A percentile compares a stretch with the other conserved stretches of the same genome.
These are phyloP conservation scores for Lunasporangiospora selenospora DNA, from an alignment of 192 early-diverging fungal species.

Conservation along the genomic window DNA sequence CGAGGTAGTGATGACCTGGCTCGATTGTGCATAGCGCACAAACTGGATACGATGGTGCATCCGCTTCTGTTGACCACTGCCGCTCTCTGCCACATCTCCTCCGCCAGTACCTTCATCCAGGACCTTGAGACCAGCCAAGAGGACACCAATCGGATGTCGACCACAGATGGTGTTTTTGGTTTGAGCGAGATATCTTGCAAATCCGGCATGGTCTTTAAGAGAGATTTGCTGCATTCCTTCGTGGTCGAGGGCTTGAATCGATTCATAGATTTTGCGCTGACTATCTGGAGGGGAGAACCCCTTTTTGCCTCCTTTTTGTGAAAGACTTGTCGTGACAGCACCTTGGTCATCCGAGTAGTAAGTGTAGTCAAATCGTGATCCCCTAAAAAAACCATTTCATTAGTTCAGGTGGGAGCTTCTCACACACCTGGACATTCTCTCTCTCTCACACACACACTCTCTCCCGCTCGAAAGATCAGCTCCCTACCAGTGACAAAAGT, in stretches of 20 bases:
- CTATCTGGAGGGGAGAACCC: not conserved
- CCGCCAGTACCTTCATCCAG: slow-evolving; percentile 25
- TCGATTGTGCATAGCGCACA: slow-evolving; percentile 88
- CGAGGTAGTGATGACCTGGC: slow-evolving; percentile 34
- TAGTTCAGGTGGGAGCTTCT: not conserved
- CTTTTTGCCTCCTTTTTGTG: slow-evolving; percentile 5
- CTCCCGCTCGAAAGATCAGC: not conserved
- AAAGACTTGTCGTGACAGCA: slow-evolving; percentile 10
- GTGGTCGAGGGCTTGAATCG: slow-evolving; percentile 81
- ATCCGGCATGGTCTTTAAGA: slow-evolving; percentile 60
- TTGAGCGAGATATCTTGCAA: slow-evolving; percentile 71
- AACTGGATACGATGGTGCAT: slow-evolving; percentile 61
- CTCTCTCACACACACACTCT: not conserved
- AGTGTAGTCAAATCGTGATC: slow-evolving; percentile 85
- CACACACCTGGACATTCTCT: not conserved
- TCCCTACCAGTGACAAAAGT: slow-evolving; percentile 94
- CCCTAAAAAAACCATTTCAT: slow-evolving; percentile 50
- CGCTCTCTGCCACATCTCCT: not conserved
- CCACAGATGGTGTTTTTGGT: slow-evolving; percentile 97
- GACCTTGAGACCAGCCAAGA: slow-evolving; percentile 70
- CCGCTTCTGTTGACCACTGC: too few species aligned
- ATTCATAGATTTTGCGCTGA: slow-evolving; percentile 65
- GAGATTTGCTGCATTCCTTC: slow-evolving; percentile 85
- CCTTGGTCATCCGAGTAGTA: slow-evolving; percentile 56
- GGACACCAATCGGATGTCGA: slow-evolving; percentile 85